Evolutionary conservation across 352 stramenopile genomes (phyloP).

Genomic region (Globisporangium cystogenes): DNA sequence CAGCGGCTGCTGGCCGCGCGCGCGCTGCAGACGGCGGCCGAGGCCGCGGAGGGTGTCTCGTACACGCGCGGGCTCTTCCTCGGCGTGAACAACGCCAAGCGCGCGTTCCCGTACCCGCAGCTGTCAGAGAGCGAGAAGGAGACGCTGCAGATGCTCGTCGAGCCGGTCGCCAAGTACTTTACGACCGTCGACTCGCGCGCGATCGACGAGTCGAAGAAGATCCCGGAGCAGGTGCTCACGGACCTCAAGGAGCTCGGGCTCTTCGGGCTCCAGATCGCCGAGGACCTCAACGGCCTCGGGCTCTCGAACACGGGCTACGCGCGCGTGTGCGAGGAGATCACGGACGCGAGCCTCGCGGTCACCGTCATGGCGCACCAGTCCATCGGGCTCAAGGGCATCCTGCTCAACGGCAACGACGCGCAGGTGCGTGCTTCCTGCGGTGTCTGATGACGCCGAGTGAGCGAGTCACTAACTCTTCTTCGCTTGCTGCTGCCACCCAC

Average conservation of each 20-base stretch:
- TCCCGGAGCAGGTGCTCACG: constrained; percentile 59
- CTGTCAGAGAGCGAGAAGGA: constrained; percentile 64
- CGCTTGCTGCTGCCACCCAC: too few species aligned
- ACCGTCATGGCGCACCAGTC: constrained; percentile 88
- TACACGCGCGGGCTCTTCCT: constrained; percentile 83
- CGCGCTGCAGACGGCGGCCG: constrained; percentile 58
- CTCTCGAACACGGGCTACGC: constrained; percentile 84
- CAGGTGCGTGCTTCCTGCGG: constrained; percentile 17
- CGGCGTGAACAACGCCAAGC: constrained; percentile 72
- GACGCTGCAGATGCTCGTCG: constrained; percentile 82
- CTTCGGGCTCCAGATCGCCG: constrained; percentile 82
- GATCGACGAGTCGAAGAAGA: constrained; percentile 83
- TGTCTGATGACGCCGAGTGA: too few species aligned
- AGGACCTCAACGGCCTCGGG: constrained; percentile 70
- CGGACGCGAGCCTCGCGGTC: constrained; percentile 67
- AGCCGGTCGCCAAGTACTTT: constrained; percentile 81
- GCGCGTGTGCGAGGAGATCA: constrained; percentile 82
- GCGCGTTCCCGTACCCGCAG: constrained; percentile 78
- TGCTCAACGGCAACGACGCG: constrained; percentile 80
- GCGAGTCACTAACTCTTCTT: too few species aligned
- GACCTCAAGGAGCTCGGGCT: constrained; percentile 83
- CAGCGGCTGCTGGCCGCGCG: constrained; percentile 18
- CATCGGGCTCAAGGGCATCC: constrained; percentile 84
- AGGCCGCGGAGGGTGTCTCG: constrained; percentile 58
- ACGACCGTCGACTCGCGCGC: constrained; percentile 50